Percentiles rank a stretch among this genome's conserved stretches.
Evolutionary conservation across 2,329 filamentous ascomycete species (phyloP).

Genomic region (Ambrosiella xylebori): DNA sequence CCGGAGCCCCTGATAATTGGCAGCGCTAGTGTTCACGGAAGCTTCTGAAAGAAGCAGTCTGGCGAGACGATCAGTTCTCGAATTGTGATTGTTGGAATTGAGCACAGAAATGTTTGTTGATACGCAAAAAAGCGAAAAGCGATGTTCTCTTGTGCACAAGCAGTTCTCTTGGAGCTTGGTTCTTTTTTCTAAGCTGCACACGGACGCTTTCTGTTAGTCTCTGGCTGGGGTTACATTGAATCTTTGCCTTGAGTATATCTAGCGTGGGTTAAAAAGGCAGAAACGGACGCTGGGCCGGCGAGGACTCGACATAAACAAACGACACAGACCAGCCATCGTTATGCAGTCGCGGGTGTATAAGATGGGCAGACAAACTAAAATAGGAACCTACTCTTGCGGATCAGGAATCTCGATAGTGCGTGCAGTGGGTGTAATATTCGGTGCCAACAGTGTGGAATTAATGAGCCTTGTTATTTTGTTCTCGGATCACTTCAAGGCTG

Average conservation of each 20-base stretch:
- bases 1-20: not conserved
- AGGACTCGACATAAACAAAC: slow-evolving; percentile 1
- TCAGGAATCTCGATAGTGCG: not conserved
- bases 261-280: not conserved
- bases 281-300: not conserved
- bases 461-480: not conserved
- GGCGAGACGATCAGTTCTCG: not conserved
- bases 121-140: too few relatives aligned
- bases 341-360: not conserved
- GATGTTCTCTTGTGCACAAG: too few relatives aligned
- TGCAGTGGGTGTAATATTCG: not conserved
- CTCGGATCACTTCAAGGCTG: not conserved
- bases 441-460: not conserved
- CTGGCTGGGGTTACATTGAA: not conserved
- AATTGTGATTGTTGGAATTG: not conserved
- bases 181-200: not conserved
- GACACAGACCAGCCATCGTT: not conserved
- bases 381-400: slow-evolving; percentile 1
- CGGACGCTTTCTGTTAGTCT: not conserved
- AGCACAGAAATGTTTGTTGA: too few relatives aligned
- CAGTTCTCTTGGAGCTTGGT: not conserved
- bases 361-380: not conserved
- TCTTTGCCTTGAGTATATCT: not conserved
- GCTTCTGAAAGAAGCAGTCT: not conserved
- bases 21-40: not conserved